Evolutionary conservation across 164 flowering plant genomes (phyloP).

Genomic region (Buxus sempervirens): DNA sequence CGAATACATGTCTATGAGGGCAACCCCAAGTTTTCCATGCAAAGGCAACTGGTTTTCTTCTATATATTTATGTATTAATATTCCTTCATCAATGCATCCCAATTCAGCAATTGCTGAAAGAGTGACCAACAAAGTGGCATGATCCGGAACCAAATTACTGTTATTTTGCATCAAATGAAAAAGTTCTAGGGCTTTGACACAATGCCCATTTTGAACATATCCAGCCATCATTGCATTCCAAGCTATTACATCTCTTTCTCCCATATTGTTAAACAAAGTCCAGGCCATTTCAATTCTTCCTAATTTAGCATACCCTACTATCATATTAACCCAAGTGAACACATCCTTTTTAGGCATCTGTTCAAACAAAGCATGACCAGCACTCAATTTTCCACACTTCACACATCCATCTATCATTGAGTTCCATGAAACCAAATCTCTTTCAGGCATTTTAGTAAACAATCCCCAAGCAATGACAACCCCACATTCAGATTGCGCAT

Average conservation of each 20-base stretch:
- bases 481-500: constrained; percentile 30
- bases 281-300: constrained; percentile 45
- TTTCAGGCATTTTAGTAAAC: constrained; percentile 56
- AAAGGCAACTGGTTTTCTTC: constrained; percentile 27
- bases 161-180: constrained; percentile 35
- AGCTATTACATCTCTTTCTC: constrained; percentile 45
- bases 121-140: constrained; percentile 36
- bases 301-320: constrained; percentile 52
- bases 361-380: constrained; percentile 44
- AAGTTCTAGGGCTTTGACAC: constrained; percentile 43
- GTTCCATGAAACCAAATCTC: constrained; percentile 70
- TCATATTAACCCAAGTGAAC: constrained; percentile 60
- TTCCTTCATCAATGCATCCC: constrained; percentile 47
- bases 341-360: constrained; percentile 50
- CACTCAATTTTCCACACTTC: constrained; percentile 48
- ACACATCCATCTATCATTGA: constrained; percentile 58
- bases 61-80: constrained; percentile 41
- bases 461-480: constrained; percentile 37
- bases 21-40: constrained; percentile 50
- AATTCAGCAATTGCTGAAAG: constrained; percentile 56
- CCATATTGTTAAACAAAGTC: constrained; percentile 46
- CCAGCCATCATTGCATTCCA: constrained; percentile 73
- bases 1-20: constrained; percentile 73
- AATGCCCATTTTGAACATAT: constrained; percentile 47
- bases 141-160: constrained; percentile 39